Evolutionary conservation across 257 asterid genomes (phyloP).

Genomic region (Capsicum rhomboideum): DNA sequence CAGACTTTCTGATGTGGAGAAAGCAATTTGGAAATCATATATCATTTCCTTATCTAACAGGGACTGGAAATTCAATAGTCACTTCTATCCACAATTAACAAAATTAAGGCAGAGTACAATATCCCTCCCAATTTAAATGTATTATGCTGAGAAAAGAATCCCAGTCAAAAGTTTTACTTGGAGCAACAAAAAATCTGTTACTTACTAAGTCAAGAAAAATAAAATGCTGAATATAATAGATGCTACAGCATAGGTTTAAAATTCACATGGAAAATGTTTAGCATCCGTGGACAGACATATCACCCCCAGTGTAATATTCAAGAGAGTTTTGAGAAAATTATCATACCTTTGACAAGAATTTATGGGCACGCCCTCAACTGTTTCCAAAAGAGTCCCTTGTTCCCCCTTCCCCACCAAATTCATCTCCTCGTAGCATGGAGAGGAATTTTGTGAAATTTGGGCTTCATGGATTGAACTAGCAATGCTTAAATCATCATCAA

Average conservation of each 20-base stretch:
- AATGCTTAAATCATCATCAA: constrained; percentile 42
- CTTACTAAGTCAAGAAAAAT: neutral
- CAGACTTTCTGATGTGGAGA: neutral
- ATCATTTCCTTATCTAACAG: neutral
- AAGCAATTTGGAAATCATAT: neutral
- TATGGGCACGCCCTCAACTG: constrained; percentile 27
- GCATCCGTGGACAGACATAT: neutral
- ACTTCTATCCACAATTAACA: neutral
- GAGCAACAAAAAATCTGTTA: neutral
- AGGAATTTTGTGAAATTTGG: constrained; percentile 9
- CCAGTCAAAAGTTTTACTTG: neutral
- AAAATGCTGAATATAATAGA: neutral
- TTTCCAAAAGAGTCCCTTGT: constrained; percentile 34
- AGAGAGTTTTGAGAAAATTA: neutral
- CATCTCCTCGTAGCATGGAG: constrained; percentile 36
- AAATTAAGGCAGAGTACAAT: neutral
- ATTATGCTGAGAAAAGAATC: neutral
- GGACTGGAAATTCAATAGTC: neutral
- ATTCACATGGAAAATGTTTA: neutral
- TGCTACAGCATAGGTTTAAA: neutral
- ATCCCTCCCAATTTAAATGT: neutral
- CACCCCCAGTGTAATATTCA: neutral
- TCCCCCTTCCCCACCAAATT: constrained; percentile 30
- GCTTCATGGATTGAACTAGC: constrained; percentile 31
- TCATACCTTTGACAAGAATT: constrained; percentile 39